Percentiles rank a stretch among this genome's conserved stretches.
Conservation (phyloP, 2,329 filamentous ascomycete species). For the Phialemoniopsis sp. region DNA sequence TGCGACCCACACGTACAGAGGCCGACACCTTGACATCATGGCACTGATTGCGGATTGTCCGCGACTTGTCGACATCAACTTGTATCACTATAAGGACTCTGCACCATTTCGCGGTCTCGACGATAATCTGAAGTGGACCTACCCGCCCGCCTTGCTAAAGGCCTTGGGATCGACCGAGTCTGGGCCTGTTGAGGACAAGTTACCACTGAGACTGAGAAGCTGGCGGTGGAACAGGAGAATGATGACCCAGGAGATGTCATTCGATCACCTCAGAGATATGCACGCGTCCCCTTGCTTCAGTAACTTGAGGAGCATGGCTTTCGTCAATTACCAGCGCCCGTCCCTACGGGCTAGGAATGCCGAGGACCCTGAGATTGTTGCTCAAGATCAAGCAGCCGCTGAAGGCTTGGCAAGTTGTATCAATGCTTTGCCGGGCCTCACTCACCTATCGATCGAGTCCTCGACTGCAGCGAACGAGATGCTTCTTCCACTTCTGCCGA, state of each 20-base stretch:
- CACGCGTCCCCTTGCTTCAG: slow-evolving; percentile 56
- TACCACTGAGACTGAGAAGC: slow-evolving; percentile 33
- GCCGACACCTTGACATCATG: slow-evolving; percentile 37
- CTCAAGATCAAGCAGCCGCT: slow-evolving; percentile 22
- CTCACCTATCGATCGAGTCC: slow-evolving; percentile 68
- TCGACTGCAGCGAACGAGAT: slow-evolving; percentile 67
- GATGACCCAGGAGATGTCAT: slow-evolving; percentile 37
- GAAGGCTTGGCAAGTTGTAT: slow-evolving; percentile 40
- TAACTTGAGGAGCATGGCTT: slow-evolving; percentile 49
- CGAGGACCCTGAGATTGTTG: slow-evolving; percentile 37
- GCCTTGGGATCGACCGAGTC: slow-evolving; percentile 43
- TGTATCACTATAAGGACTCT: slow-evolving; percentile 67
- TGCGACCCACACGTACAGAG: slow-evolving; percentile 48
- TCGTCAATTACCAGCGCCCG: slow-evolving; percentile 61
- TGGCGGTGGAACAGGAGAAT: slow-evolving; percentile 61
- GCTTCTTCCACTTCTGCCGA: slow-evolving; percentile 66
- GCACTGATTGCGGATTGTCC: slow-evolving; percentile 61
- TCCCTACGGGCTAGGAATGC: slow-evolving; percentile 37
- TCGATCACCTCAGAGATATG: slow-evolving; percentile 43
- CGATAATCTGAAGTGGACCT: slow-evolving; percentile 61
- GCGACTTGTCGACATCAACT: slow-evolving; percentile 63
- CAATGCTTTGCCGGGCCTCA: slow-evolving; percentile 55
- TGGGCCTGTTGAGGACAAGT: slow-evolving; percentile 32
- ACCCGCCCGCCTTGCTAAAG: slow-evolving; percentile 61
- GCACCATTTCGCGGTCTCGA: slow-evolving; percentile 60